Percentiles rank a stretch among this genome's conserved stretches.
Conservation (phyloP, 306 rosid species). For the Cercis canadensis region DNA sequence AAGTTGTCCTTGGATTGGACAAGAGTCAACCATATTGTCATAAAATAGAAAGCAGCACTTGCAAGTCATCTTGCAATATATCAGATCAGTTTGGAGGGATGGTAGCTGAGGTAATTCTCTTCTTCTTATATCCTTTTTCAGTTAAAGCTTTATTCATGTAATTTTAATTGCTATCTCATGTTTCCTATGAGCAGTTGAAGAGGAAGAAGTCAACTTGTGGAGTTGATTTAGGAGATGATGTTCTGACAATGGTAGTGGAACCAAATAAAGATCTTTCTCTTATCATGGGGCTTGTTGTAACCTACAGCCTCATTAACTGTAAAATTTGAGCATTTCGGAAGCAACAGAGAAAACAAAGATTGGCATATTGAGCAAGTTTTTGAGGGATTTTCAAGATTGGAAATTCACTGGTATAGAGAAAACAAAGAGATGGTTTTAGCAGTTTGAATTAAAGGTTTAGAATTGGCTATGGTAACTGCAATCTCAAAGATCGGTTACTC, state of each 20-base stretch:
- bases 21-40: conserved; percentile 47
- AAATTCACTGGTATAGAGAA: conserved; percentile 5
- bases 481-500: neutral
- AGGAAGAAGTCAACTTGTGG: conserved; percentile 68
- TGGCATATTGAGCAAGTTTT: neutral
- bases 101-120: conserved; percentile 59
- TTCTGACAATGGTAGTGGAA: conserved; percentile 75
- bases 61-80: conserved; percentile 58
- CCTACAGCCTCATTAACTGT: conserved; percentile 56
- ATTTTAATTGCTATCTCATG: neutral
- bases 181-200: conserved; percentile 50
- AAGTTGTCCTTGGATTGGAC: conserved; percentile 57
- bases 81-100: conserved; percentile 53
- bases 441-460: neutral
- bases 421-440: conserved; percentile 14
- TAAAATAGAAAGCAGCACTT: conserved; percentile 52
- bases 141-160: neutral
- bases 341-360: too few species aligned
- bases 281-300: conserved; percentile 71
- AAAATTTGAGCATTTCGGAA: too few species aligned
- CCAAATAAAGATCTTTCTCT: conserved; percentile 64
- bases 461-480: conserved; percentile 10
- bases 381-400: neutral
- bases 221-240: conserved; percentile 72
- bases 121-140: neutral